A percentile compares a stretch with the other conserved stretches of the same genome.
Evolutionary conservation across 2,329 filamentous ascomycete genomes (phyloP).

Genomic region (Curvularia sp.): DNA sequence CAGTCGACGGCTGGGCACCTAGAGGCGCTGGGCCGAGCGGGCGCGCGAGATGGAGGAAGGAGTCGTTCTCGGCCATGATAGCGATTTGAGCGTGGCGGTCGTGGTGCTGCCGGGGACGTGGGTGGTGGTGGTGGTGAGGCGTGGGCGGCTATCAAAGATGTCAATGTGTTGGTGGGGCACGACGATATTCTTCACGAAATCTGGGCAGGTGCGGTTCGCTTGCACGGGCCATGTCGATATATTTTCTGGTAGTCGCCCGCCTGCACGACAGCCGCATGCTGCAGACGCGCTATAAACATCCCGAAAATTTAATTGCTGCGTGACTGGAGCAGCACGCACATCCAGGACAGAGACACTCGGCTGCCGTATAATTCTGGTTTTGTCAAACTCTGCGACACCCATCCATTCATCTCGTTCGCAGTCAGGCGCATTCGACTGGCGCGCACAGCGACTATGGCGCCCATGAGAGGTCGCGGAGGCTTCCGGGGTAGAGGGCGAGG

Average conservation of each 20-base stretch:
- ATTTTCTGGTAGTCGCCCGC: slow-evolving; percentile 21
- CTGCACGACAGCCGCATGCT: not conserved
- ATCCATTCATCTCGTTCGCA: not conserved
- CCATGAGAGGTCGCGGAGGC: slow-evolving; percentile 31
- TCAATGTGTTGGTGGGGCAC: slow-evolving; percentile 30
- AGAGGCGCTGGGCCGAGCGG: slow-evolving; percentile 83
- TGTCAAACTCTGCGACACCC: not conserved
- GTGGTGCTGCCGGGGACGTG: slow-evolving; percentile 49
- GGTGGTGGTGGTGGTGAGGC: slow-evolving; percentile 19
- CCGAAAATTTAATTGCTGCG: not conserved
- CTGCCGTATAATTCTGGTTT: no score
- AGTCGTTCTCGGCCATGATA: slow-evolving; percentile 82
- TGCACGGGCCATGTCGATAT: slow-evolving; percentile 38
- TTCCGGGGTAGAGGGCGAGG: slow-evolving; percentile 20
- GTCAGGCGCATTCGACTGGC: not conserved
- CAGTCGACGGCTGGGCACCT: slow-evolving; percentile 82
- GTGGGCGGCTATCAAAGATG: slow-evolving; percentile 24
- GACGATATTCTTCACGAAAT: slow-evolving; percentile 43
- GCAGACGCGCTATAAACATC: not conserved
- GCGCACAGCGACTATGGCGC: slow-evolving; percentile 21
- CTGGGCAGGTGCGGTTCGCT: slow-evolving; percentile 41
- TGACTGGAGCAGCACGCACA: not conserved
- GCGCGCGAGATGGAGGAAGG: slow-evolving; percentile 92
- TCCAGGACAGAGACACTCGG: not conserved
- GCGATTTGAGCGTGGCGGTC: slow-evolving; percentile 53